A percentile compares a stretch with the other conserved stretches of the same genome.
Evolutionary conservation across 345 rosid species (phyloP).

Genomic region (Boechera retrofracta): DNA sequence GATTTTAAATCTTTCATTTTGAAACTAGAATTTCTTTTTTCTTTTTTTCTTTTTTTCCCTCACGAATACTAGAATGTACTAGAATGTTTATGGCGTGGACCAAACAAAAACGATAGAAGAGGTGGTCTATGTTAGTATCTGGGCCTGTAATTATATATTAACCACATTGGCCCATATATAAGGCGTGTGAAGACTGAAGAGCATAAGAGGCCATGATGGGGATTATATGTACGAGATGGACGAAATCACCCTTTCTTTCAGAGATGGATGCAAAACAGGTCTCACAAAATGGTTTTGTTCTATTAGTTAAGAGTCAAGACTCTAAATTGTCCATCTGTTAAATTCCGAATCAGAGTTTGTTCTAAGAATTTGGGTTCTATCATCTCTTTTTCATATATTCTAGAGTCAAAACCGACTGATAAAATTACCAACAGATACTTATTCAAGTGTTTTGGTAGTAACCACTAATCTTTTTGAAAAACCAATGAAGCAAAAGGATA

Average conservation of each 20-base stretch:
- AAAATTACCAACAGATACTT: constrained; percentile 5
- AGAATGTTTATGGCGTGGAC: not conserved
- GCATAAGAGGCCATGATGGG: not conserved
- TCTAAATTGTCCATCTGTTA: not conserved
- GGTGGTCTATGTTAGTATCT: not conserved
- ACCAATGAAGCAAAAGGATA: constrained; percentile 39
- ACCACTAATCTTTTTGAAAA: constrained; percentile 22
- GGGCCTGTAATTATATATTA: not conserved
- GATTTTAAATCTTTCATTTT: not conserved
- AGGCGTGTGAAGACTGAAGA: not conserved
- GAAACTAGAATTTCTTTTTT: not conserved
- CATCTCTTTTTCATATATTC: not conserved
- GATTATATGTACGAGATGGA: not conserved
- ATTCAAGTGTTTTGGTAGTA: constrained; percentile 17
- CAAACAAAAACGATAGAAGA: not conserved
- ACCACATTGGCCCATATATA: constrained; percentile 1
- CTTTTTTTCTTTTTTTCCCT: too few species aligned
- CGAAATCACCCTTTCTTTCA: not conserved
- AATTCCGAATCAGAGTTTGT: constrained; percentile 4
- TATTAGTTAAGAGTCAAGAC: not conserved
- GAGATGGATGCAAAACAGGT: not conserved
- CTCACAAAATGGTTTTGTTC: constrained; percentile 8
- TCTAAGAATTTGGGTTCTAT: constrained; percentile 10
- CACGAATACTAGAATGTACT: not conserved
- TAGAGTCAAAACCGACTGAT: constrained; percentile 5